These are phyloP conservation scores for Pichia sp. DNA, from an alignment of 1,139 yeast species.

Conservation along the genomic window DNA sequence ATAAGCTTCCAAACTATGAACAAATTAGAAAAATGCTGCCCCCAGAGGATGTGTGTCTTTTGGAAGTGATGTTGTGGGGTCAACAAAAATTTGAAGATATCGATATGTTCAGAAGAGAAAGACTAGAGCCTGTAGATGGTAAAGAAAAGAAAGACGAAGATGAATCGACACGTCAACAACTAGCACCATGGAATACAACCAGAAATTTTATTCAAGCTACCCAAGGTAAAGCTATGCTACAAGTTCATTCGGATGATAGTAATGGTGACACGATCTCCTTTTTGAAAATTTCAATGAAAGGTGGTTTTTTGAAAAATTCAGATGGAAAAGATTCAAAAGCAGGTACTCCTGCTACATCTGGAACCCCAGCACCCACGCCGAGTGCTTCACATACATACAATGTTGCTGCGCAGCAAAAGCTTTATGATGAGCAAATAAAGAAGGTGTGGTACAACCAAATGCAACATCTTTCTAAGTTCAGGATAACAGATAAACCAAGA, in stretches of 20 bases:
- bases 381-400: slow-evolving; percentile 62
- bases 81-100: slow-evolving; percentile 45
- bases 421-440: slow-evolving; percentile 84
- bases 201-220: slow-evolving; percentile 88
- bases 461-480: slow-evolving; percentile 44
- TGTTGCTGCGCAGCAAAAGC: slow-evolving; percentile 82
- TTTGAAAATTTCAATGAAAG: slow-evolving; percentile 87
- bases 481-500: slow-evolving; percentile 28
- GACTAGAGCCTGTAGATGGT: slow-evolving; percentile 14
- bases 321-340: slow-evolving; percentile 11
- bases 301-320: slow-evolving; percentile 56
- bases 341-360: slow-evolving; percentile 8
- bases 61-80: slow-evolving; percentile 92
- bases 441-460: slow-evolving; percentile 90
- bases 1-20: slow-evolving; percentile 68
- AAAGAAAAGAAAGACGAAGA: slow-evolving; percentile 27
- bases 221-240: slow-evolving; percentile 95
- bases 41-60: slow-evolving; percentile 83
- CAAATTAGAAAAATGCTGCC: slow-evolving; percentile 77
- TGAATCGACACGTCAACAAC: slow-evolving; percentile 69
- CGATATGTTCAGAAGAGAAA: slow-evolving; percentile 26
- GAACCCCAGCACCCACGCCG: neutral
- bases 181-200: slow-evolving; percentile 91
- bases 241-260: slow-evolving; percentile 94
- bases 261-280: slow-evolving; percentile 88